Conservation (phyloP, 2,329 filamentous ascomycete genomes). For the Gnomoniopsis sp. region DNA sequence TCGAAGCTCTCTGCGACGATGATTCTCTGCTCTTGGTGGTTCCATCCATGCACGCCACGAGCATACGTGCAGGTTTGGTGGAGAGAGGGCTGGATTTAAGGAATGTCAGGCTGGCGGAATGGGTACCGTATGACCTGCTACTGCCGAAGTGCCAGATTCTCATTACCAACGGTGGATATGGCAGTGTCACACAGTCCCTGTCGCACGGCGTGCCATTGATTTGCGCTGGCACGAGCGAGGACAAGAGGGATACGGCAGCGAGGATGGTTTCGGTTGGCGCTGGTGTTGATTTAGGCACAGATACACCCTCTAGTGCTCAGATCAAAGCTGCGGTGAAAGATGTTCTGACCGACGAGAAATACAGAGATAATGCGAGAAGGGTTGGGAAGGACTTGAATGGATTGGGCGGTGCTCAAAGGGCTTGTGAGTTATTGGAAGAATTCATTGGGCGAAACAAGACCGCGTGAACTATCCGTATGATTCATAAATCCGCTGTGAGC, state of each 20-base stretch:
- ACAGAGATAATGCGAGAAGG: slow-evolving; percentile 26
- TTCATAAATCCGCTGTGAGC: too few species aligned
- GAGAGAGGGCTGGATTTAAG: slow-evolving; percentile 13
- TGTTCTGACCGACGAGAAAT: slow-evolving; percentile 28
- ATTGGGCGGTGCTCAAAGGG: slow-evolving; percentile 6
- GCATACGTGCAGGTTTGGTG: slow-evolving; percentile 20
- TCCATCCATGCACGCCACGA: slow-evolving; percentile 27
- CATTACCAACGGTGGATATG: slow-evolving; percentile 47
- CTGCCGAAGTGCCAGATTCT: slow-evolving; percentile 36
- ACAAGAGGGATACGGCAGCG: slow-evolving; percentile 39
- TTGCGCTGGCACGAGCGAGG: slow-evolving; percentile 38
- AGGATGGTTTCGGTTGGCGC: slow-evolving; percentile 41
- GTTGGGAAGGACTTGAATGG: slow-evolving; percentile 20
- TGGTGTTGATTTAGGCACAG: slow-evolving; percentile 40
- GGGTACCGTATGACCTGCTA: slow-evolving; percentile 34
- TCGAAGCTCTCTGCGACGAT: slow-evolving; percentile 30
- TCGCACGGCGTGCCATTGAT: slow-evolving; percentile 45
- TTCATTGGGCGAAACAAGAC: background rate
- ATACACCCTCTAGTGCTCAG: slow-evolving; percentile 26
- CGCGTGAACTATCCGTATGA: background rate
- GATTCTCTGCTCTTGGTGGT: slow-evolving; percentile 30
- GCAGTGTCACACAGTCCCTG: slow-evolving; percentile 42
- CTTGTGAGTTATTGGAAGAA: slow-evolving; percentile 5
- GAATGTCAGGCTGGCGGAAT: slow-evolving; percentile 31
- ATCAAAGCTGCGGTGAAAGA: slow-evolving; percentile 29